Evolutionary conservation across 192 early-diverging fungal genomes (phyloP).

Genomic region (Irineochytrium annulatum): DNA sequence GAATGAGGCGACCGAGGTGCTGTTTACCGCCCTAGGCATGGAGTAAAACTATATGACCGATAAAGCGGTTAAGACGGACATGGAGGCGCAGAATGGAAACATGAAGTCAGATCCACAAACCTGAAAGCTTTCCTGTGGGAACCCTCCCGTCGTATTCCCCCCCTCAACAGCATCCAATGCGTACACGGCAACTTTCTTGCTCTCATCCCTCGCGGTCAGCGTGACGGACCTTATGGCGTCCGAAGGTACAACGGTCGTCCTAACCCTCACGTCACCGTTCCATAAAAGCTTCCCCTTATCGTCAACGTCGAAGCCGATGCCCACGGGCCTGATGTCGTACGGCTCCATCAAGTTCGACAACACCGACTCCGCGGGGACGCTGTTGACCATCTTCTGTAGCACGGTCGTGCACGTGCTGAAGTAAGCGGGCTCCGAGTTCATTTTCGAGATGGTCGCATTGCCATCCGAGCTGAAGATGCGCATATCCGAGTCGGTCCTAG

Average conservation of each 20-base stretch:
- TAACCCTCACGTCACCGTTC: not conserved
- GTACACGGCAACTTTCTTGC: not conserved
- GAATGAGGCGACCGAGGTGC: not conserved
- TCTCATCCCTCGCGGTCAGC: not conserved
- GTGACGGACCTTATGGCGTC: not conserved
- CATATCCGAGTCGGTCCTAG: not conserved
- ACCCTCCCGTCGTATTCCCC: not conserved
- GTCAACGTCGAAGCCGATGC: not conserved
- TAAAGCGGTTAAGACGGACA: too few species aligned
- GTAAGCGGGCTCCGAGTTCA: not conserved
- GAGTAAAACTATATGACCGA: not conserved
- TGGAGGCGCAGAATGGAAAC: too few species aligned
- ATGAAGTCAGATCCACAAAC: too few species aligned
- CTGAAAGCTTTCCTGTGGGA: not conserved
- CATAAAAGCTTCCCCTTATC: not conserved
- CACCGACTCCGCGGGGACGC: not conserved
- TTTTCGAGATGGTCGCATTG: not conserved
- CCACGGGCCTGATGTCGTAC: not conserved
- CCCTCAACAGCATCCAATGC: too few species aligned
- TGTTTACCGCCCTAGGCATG: not conserved
- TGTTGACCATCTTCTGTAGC: not conserved
- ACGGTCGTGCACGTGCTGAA: not conserved
- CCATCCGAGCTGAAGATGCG: constrained; percentile 1
- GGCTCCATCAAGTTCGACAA: not conserved
- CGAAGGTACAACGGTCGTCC: not conserved